A percentile compares a stretch with the other conserved stretches of the same genome.
These are phyloP conservation scores for Fomitopsis palustris DNA, from an alignment of 1,284 basidiomycete species.

Conservation along the genomic window DNA sequence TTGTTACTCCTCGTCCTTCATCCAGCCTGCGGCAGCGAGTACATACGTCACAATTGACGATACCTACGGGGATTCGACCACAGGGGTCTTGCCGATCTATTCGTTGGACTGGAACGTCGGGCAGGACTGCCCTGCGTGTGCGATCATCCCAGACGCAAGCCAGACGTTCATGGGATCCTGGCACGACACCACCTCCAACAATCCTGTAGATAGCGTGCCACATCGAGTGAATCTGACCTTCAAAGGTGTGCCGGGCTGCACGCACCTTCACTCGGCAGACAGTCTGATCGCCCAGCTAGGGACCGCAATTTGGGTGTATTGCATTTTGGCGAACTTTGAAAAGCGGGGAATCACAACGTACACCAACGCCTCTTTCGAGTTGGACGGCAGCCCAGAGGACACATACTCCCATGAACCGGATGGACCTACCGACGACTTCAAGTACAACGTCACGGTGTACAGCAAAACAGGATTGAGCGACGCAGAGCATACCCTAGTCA, in stretches of 20 bases:
- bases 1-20: neutral
- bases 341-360: neutral
- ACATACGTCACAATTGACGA: neutral
- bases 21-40: neutral
- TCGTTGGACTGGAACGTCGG: neutral
- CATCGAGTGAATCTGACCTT: neutral
- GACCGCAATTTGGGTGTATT: slow-evolving; percentile 3
- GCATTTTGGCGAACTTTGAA: neutral
- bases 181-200: neutral
- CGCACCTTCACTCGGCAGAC: neutral
- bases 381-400: neutral
- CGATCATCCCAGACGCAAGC: neutral
- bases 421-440: neutral
- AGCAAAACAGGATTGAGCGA: neutral
- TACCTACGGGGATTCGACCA: neutral
- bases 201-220: neutral
- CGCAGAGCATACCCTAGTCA: neutral
- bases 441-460: slow-evolving; percentile 1
- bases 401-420: neutral
- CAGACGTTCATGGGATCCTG: neutral
- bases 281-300: neutral
- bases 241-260: neutral
- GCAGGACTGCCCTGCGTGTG: neutral
- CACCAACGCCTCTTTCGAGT: neutral
- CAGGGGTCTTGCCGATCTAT: neutral